phyloP scores from a whole-genome alignment of 129 eudicot species.

The Tagetes erecta region DNA sequence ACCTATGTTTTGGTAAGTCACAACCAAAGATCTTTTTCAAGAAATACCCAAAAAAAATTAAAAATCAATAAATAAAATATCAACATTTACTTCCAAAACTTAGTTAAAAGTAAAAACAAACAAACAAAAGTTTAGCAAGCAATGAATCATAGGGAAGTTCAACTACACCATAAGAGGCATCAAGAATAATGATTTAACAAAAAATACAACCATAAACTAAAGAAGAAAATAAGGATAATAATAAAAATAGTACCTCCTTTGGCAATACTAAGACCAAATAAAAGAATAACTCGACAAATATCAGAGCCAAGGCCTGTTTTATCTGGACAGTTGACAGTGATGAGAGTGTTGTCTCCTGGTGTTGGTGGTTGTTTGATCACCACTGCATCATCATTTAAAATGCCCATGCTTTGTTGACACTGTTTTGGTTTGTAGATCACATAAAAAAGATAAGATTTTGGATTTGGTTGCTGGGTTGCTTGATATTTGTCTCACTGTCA shows the following conservation, averaged over 20 bases:
- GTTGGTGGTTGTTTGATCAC: slow-evolving; percentile 51
- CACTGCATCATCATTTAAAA: slow-evolving; percentile 58
- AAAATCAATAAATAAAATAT: not conserved
- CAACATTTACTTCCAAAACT: not conserved
- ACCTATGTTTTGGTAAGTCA: not conserved
- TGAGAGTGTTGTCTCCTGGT: slow-evolving; percentile 52
- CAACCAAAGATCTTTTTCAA: slow-evolving; percentile 12
- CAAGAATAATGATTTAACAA: slow-evolving; percentile 3
- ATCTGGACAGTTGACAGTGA: slow-evolving; percentile 72
- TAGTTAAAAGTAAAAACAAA: not conserved
- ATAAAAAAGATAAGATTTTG: slow-evolving; percentile 33
- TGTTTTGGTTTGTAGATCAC: slow-evolving; percentile 18
- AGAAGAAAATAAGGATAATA: not conserved
- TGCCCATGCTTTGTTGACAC: slow-evolving; percentile 43
- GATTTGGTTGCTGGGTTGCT: not conserved
- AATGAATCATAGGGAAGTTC: slow-evolving; percentile 6
- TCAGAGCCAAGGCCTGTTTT: slow-evolving; percentile 81
- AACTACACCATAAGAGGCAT: not conserved
- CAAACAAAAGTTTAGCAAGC: not conserved
- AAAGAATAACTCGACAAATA: slow-evolving; percentile 57
- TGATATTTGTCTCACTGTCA: slow-evolving; percentile 20
- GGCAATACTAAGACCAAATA: slow-evolving; percentile 66
- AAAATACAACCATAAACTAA: not conserved
- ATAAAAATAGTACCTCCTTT: slow-evolving; percentile 54
- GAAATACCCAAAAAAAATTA: slow-evolving; percentile 1